Base-by-base conservation (phyloP, 306 rosid genomes). In the Pterocarpus santalinus region DNA sequence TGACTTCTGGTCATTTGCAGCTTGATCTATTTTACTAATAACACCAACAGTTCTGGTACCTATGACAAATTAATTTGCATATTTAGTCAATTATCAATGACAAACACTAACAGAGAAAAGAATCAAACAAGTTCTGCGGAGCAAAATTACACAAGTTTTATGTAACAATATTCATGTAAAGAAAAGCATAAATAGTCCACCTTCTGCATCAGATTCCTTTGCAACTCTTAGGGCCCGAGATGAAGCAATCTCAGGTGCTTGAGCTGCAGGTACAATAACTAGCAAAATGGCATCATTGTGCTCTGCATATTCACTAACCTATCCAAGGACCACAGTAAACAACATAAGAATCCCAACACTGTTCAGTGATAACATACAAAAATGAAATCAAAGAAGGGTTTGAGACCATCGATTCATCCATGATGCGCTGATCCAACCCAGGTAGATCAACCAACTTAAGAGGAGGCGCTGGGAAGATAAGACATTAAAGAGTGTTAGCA, bases 11-110 rank as follows among this genome's bases (percentile, higher is more conserved):
- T 95, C 99, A 5, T 89, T 62, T 61, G 99, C 83, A 75, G 99
- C 99, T 90, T 95, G 99, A 83, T 95, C 99, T 49, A 95, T 89
- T 88, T 95, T 95, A 83, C 97, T 93, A 66, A 95, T 90, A 36
- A 95, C 86, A 39, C 99, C 99, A 75, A 95, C 82, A 17, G 96
- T 95, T 84, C 99, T 89, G 53, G 97, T 93, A 84, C 99, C 99
- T 95, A 79, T 53, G 12, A 55, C 56, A 74, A 87, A 53, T 30
- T 72, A 51, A 67, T 36, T 67, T 36, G 49, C 52, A 52, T 28
- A 76, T 70, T 75, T 53, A 75, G 72, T 85, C 68, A 68, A 58
- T 76, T 65, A 78, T 80, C 22, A n/a, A 44, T 38, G 36, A 78
- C 39, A 60, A 81, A 43, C 47, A 32, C 11, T 13, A 61, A 15